Evolutionary conservation across 139 green algal species (phyloP).

Genomic region (Edaphochlamys debaryana): DNA sequence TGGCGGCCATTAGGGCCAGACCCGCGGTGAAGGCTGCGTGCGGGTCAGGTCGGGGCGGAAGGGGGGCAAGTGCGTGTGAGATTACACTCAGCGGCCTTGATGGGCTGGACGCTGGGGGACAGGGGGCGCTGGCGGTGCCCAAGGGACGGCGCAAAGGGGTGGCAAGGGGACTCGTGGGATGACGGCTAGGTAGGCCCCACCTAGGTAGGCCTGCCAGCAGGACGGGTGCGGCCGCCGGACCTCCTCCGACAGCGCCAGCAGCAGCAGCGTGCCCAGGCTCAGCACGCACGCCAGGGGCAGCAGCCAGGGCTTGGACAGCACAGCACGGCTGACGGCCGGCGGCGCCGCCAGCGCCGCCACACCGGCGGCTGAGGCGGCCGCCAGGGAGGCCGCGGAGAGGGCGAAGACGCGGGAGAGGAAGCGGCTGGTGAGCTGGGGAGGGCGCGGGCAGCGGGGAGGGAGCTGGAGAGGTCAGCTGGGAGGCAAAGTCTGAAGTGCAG

Average conservation of each 20-base stretch:
- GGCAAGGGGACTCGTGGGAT: neutral
- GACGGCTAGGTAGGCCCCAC: neutral
- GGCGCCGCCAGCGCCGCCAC: too few species aligned
- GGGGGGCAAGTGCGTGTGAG: neutral
- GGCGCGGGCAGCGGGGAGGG: too few species aligned
- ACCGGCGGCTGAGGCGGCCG: too few species aligned
- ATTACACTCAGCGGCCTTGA: neutral
- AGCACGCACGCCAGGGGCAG: constrained; percentile 18
- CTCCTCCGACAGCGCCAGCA: constrained; percentile 24
- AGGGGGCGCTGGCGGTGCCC: too few species aligned
- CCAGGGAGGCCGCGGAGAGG: too few species aligned
- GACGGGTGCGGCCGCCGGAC: constrained; percentile 1
- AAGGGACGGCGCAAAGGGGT: neutral
- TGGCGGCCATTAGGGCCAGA: neutral
- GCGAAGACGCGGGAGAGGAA: too few species aligned
- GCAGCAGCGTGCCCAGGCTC: constrained; percentile 16
- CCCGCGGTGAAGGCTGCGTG: constrained; percentile 20
- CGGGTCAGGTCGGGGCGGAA: neutral
- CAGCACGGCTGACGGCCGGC: too few species aligned
- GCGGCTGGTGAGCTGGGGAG: too few species aligned
- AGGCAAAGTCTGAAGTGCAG: too few species aligned
- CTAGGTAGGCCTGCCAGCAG: neutral
- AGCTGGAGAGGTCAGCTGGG: too few species aligned
- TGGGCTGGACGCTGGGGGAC: too few species aligned
- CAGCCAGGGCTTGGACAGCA: constrained; percentile 27